These are phyloP conservation scores for Alternaria novae-zelandiae DNA, from an alignment of 2,329 filamentous ascomycete genomes.

Conservation along the genomic window DNA sequence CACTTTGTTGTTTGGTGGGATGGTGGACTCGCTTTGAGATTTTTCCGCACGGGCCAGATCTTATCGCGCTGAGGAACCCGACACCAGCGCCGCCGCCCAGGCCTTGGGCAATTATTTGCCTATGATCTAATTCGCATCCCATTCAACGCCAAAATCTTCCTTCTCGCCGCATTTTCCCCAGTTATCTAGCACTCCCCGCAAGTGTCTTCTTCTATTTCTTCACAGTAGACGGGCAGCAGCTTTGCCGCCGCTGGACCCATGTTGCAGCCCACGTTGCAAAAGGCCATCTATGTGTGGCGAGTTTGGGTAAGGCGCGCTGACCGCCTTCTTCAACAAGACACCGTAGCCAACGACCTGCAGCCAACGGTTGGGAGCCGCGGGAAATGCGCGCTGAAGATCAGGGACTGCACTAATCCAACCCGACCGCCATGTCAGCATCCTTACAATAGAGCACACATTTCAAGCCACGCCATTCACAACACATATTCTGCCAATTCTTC, in stretches of 20 bases:
- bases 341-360: conserved; percentile 14
- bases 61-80: conserved; percentile 4
- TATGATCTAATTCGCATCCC: conserved; percentile 11
- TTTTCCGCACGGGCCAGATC: conserved; percentile 15
- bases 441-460: not conserved
- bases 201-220: not conserved
- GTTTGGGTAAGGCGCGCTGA: conserved; percentile 28
- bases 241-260: conserved; percentile 7
- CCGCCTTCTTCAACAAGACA: conserved; percentile 25
- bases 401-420: conserved; percentile 11
- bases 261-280: conserved; percentile 25
- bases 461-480: not conserved
- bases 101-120: conserved; percentile 1
- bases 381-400: conserved; percentile 24
- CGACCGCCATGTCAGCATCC: not conserved
- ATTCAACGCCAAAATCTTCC: conserved; percentile 14
- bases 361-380: conserved; percentile 16
- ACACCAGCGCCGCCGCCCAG: not conserved
- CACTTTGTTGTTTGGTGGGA: conserved; percentile 16
- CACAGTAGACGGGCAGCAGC: not conserved
- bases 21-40: conserved; percentile 22
- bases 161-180: conserved; percentile 19
- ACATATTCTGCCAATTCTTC: not conserved
- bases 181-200: not conserved
- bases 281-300: conserved; percentile 32